These are phyloP conservation scores for Acanthamoeba sp. DNA, from an alignment of 208 protist species.

Conservation along the genomic window DNA sequence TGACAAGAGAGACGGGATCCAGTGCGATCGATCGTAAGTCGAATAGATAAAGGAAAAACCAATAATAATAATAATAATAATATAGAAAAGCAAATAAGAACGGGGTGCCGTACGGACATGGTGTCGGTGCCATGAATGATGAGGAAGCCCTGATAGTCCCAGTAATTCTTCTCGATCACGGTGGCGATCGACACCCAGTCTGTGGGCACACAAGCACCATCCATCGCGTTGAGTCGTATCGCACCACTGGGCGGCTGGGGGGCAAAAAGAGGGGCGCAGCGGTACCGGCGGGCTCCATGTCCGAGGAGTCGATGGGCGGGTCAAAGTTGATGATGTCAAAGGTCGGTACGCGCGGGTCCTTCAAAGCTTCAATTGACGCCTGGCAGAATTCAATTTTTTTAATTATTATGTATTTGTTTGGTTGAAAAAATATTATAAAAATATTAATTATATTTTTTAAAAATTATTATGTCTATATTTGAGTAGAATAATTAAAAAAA, in stretches of 20 bases:
- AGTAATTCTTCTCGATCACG: constrained; percentile 9
- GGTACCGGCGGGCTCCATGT: constrained; percentile 40
- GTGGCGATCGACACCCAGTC: constrained; percentile 33
- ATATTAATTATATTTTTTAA: too few relatives aligned
- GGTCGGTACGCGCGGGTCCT: constrained; percentile 13
- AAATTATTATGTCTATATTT: background rate
- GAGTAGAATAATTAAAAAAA: background rate
- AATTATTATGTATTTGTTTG: background rate
- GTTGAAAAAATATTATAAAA: too few relatives aligned
- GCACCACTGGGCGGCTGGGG: background rate
- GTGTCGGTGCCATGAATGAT: constrained; percentile 37
- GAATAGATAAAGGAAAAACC: background rate
- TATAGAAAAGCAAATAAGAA: too few relatives aligned
- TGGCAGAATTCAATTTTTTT: background rate
- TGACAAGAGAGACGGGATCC: too few relatives aligned
- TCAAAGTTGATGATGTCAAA: constrained; percentile 56
- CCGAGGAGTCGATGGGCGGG: constrained; percentile 44
- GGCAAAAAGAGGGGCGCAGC: background rate
- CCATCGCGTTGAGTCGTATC: background rate
- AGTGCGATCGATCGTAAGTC: background rate
- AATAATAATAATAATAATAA: too few relatives aligned
- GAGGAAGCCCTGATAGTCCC: constrained; percentile 14
- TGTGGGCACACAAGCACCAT: background rate
- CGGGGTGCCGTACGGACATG: background rate
- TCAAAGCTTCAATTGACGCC: background rate